phyloP scores from a whole-genome alignment of 116 monocot genomes.

The Zostera marina region DNA sequence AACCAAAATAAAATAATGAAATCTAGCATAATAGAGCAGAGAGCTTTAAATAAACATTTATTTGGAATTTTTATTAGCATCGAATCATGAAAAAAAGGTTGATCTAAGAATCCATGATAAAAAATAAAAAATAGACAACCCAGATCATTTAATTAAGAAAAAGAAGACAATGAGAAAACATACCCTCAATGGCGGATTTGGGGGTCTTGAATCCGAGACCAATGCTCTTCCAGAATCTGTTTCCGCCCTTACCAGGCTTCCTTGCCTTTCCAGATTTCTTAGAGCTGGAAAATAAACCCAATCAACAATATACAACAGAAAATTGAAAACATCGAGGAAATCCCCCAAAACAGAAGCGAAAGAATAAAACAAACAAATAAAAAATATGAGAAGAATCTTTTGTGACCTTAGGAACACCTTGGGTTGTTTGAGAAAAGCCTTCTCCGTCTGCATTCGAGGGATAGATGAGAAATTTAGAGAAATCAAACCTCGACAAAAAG shows the following conservation, averaged over 20 bases:
- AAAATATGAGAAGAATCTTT: not conserved
- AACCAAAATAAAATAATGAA: too few relatives aligned
- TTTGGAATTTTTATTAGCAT: not conserved
- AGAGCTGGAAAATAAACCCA: slow-evolving; percentile 1
- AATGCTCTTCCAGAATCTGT: slow-evolving; percentile 23
- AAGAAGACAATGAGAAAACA: too few relatives aligned
- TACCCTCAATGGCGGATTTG: slow-evolving; percentile 14
- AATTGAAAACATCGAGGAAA: not conserved
- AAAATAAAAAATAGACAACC: too few relatives aligned
- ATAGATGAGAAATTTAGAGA: not conserved
- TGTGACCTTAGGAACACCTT: not conserved
- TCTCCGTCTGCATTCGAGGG: not conserved
- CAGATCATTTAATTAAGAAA: too few relatives aligned
- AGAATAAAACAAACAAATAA: too few relatives aligned
- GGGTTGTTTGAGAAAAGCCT: slow-evolving; percentile 3
- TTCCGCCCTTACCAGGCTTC: slow-evolving; percentile 24
- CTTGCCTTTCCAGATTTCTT: slow-evolving; percentile 17
- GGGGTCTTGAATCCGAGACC: slow-evolving; percentile 22
- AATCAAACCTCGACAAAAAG: not conserved
- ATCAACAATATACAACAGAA: too few relatives aligned
- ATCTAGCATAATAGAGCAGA: too few relatives aligned
- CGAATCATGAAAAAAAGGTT: not conserved
- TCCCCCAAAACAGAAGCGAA: not conserved
- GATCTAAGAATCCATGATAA: too few relatives aligned
- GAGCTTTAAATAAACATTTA: too few relatives aligned